These are phyloP conservation scores for Neoboletus magnificus DNA, from an alignment of 768 basidiomycete genomes.

Conservation along the genomic window DNA sequence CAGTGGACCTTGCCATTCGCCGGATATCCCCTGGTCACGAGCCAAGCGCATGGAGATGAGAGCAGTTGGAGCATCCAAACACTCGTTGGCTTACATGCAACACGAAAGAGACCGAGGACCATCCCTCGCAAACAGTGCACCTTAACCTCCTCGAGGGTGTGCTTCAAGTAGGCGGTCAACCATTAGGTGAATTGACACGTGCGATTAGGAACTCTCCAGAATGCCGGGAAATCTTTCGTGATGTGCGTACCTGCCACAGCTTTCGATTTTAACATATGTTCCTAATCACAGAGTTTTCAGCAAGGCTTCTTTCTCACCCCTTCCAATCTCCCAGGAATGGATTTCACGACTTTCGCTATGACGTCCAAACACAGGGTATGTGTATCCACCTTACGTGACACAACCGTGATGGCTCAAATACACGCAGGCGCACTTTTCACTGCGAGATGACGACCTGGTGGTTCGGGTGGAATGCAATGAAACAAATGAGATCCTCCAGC, in stretches of 20 bases:
- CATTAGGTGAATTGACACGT: constrained; percentile 3
- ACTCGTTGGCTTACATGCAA: constrained; percentile 13
- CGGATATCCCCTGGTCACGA: constrained; percentile 4
- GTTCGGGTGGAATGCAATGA: no score
- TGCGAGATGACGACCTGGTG: no score
- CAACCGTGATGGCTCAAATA: no score
- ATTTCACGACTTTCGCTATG: no score
- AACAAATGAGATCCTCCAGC: no score
- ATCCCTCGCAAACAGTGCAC: neutral
- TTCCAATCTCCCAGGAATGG: no score
- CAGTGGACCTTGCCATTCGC: constrained; percentile 11
- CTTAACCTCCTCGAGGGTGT: constrained; percentile 13
- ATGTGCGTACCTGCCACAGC: neutral
- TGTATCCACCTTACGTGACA: no score
- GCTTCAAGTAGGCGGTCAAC: constrained; percentile 16
- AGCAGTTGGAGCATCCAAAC: neutral
- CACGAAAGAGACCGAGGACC: neutral
- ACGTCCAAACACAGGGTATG: no score
- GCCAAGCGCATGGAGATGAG: constrained; percentile 10
- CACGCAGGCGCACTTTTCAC: no score
- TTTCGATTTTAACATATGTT: neutral
- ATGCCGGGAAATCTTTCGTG: neutral
- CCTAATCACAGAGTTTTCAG: neutral
- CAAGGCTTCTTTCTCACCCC: neutral
- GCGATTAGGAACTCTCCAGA: neutral